These are phyloP conservation scores for Alternaria postmessia DNA, from an alignment of 2,329 filamentous ascomycete species.

Conservation along the genomic window DNA sequence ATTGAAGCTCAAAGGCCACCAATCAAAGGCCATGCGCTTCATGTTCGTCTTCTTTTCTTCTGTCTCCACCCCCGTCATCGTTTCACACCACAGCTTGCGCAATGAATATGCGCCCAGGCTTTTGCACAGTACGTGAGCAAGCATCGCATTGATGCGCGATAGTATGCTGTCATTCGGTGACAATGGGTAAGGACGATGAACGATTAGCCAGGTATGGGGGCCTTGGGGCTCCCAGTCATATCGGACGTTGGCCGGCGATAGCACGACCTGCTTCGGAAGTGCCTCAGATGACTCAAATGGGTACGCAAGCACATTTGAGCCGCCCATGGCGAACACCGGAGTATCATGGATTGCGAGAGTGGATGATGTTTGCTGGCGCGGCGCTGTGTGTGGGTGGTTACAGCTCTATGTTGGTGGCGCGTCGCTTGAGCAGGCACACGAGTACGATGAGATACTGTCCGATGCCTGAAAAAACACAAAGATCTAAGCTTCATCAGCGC, in stretches of 20 bases:
- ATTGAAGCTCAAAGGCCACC: conserved; percentile 7
- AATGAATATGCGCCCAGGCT: accelerated
- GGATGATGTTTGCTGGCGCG: neutral
- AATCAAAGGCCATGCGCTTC: neutral
- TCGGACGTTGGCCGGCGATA: no score
- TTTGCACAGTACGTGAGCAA: neutral
- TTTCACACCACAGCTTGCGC: neutral
- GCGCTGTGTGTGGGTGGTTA: neutral
- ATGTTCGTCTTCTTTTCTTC: neutral
- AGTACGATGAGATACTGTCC: no score
- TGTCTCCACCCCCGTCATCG: neutral
- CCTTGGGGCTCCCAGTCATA: no score
- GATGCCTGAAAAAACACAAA: no score
- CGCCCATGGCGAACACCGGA: neutral
- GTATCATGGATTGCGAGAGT: neutral
- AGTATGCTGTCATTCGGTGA: neutral
- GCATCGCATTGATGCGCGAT: neutral
- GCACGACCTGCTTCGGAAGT: no score
- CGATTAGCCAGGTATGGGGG: neutral
- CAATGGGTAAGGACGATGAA: neutral
- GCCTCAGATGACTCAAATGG: no score
- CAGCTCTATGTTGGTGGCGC: no score
- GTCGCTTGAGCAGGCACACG: no score
- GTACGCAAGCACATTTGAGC: neutral
- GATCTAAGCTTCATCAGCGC: no score